phyloP scores from a whole-genome alignment of 106 monocot genomes.

The Cymbidium sinense region DNA sequence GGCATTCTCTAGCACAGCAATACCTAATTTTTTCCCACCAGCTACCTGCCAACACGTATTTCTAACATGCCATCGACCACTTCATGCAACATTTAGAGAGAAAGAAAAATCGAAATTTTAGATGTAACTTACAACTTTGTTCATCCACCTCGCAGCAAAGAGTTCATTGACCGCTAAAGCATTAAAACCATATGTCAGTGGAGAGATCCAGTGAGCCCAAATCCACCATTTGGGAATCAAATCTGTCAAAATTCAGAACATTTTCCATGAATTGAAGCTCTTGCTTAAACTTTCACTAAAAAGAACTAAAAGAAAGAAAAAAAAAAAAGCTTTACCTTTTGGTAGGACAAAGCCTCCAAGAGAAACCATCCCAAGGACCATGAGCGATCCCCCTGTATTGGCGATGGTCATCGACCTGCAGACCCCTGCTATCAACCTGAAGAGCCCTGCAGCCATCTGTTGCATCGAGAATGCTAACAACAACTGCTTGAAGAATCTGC shows the following conservation, averaged over 20 bases:
- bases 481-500: conserved; percentile 74
- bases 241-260: conserved; percentile 26
- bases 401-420: conserved; percentile 50
- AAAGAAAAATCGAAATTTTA: no score
- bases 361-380: conserved; percentile 40
- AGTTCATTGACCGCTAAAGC: conserved; percentile 61
- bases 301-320: not conserved
- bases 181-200: conserved; percentile 55
- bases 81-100: no score
- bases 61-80: not conserved
- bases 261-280: no score
- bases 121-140: conserved; percentile 19
- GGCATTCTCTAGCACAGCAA: conserved; percentile 37
- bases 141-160: conserved; percentile 56
- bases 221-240: conserved; percentile 60
- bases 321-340: conserved; percentile 27
- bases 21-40: conserved; percentile 33
- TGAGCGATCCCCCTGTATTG: conserved; percentile 47
- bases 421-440: conserved; percentile 44
- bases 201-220: conserved; percentile 70
- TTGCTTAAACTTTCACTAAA: no score
- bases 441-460: conserved; percentile 70
- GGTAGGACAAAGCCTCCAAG: conserved; percentile 71
- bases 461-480: conserved; percentile 45
- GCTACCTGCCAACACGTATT: not conserved